These are phyloP conservation scores for Zymoseptoria passerinii DNA, from an alignment of 2,329 filamentous ascomycete species.

Conservation along the genomic window DNA sequence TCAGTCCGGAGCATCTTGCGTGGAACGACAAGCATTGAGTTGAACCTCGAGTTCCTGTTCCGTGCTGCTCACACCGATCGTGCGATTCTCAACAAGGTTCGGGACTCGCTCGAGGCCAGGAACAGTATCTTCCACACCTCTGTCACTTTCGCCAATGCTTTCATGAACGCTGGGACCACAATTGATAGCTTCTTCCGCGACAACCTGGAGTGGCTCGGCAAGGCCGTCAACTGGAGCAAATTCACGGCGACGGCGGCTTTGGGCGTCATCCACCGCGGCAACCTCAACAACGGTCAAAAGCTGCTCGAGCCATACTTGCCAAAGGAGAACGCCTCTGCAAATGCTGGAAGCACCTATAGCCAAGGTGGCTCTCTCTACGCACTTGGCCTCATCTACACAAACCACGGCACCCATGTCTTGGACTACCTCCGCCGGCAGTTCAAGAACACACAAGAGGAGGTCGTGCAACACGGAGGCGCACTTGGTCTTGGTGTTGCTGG, in stretches of 20 bases:
- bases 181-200: constrained; percentile 98
- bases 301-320: constrained; percentile 91
- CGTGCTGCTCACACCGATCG: constrained; percentile 84
- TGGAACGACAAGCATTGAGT: constrained; percentile 84
- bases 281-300: constrained; percentile 86
- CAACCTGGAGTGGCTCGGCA: constrained; percentile 94
- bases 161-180: constrained; percentile 98
- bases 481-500: constrained; percentile 91
- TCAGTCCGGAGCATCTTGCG: constrained; percentile 60
- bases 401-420: constrained; percentile 85
- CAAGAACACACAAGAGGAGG: constrained; percentile 70
- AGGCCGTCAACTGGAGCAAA: constrained; percentile 99
- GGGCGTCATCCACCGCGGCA: constrained; percentile 93
- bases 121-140: constrained; percentile 99
- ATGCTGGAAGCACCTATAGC: constrained; percentile 79
- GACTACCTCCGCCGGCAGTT: constrained; percentile 72
- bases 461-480: constrained; percentile 93
- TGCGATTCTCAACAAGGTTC: constrained; percentile 88
- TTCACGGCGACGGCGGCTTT: constrained; percentile 95
- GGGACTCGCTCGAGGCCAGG: constrained; percentile 87
- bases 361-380: constrained; percentile 94
- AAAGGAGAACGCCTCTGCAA: constrained; percentile 59
- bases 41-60: constrained; percentile 95
- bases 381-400: constrained; percentile 92
- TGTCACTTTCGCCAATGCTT: constrained; percentile 94